Conservation (phyloP, 495 filamentous ascomycete genomes). For the Copromyces sp. region DNA sequence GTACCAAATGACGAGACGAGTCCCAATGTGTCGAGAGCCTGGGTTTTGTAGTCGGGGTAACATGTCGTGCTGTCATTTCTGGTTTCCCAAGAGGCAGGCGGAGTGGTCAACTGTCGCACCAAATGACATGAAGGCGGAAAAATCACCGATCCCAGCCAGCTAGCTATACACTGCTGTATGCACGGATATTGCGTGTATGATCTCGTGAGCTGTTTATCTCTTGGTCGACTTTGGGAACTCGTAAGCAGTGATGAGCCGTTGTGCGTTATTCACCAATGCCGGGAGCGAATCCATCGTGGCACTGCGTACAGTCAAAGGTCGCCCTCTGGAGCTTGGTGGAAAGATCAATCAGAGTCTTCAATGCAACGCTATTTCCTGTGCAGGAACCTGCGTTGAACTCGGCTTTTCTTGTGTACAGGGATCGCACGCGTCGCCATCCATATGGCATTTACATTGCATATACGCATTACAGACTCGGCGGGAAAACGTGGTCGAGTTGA, state of each 20-base stretch:
- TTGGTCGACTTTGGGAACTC: background rate
- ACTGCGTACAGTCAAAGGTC: background rate
- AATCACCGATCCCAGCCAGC: background rate
- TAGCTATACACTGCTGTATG: background rate
- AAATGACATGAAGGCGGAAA: background rate
- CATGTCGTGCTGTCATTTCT: background rate
- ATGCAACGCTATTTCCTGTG: background rate
- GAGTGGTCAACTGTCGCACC: background rate
- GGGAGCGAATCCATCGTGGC: background rate
- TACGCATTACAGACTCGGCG: background rate
- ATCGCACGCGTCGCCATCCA: background rate
- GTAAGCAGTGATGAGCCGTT: background rate
- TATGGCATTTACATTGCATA: background rate
- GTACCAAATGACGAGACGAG: background rate
- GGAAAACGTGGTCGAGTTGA: background rate
- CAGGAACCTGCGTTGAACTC: background rate
- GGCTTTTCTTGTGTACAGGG: background rate
- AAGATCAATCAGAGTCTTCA: background rate
- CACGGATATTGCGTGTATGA: background rate
- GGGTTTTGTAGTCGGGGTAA: background rate
- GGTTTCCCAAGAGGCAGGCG: background rate
- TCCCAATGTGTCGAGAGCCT: background rate
- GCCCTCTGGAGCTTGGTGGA: background rate
- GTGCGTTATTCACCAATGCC: background rate
- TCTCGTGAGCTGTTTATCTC: background rate